Base-by-base conservation (phyloP, 202 grass and related monocot species). In the Eragrostis tef region DNA sequence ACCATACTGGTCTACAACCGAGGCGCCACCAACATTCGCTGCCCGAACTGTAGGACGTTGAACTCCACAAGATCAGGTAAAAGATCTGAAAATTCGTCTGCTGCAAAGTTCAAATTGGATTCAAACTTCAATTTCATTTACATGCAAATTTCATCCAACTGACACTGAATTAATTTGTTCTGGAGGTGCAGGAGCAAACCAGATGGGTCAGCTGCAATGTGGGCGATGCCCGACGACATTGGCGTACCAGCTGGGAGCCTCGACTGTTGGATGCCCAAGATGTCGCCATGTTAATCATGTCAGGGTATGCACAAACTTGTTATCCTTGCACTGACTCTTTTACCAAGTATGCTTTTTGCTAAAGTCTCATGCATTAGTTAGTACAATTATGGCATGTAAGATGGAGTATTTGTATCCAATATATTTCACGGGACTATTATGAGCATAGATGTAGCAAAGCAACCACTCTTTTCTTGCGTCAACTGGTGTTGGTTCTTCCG, bases 11-110 rank as follows among this genome's bases (percentile, higher is more conserved):
- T 54, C 19, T 88, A 92, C 66, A 81, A 21, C 58, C 83, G 86
- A 20, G 49, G 83, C 2, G 90, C 79, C 31, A 2, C 29, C 16
- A 86, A 80, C 81, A 79, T 92, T 17, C 85, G 86, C 36, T 92
- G 90, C 77, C 70, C 86, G 0, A 53, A 63, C 44, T 92, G 90
- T 16, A 41, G 19, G 58, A 69, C 0, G 53, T 7, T 78, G 15
- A 92, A 92, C 86, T 86, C 84, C 1, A 85, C 82, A 9, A 88
- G 81, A 90, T 84, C 88, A 82, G 85, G 89, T 91, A 64, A 22
- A 25, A 5, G 1, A 2, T 62, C 59, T 27, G 24, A 11, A 25
- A 15, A 62, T 27, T 39, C 34, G 34, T 5, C 34, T 54, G n/a
- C 31, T 65, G 36, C 58, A 62, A 31, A 29, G 1, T 16, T 5